Conservation (phyloP, 2,329 filamentous ascomycete genomes). For the Tricladium varicosporioides region DNA sequence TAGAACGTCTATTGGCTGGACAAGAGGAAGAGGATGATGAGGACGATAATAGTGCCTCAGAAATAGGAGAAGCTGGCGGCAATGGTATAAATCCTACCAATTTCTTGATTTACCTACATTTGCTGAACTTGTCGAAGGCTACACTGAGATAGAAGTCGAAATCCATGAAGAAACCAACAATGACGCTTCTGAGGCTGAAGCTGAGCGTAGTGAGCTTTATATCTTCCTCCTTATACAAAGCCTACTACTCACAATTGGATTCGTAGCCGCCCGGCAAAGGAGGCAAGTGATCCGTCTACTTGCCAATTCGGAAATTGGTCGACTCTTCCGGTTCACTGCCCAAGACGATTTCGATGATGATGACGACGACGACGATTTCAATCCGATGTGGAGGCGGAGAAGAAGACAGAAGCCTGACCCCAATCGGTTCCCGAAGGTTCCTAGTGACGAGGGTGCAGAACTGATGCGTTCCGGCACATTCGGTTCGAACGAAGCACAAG, state of each 20-base stretch:
- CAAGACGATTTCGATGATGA: conserved; percentile 19
- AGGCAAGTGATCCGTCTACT: conserved; percentile 25
- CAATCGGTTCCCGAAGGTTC: conserved; percentile 75
- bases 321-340: conserved; percentile 20
- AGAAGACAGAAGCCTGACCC: conserved; percentile 45
- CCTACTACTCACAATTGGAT: conserved; percentile 29
- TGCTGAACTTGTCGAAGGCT: background rate
- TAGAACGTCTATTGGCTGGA: conserved; percentile 9
- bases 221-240: conserved; percentile 23
- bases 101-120: background rate
- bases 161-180: conserved; percentile 41
- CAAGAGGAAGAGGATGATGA: conserved; percentile 13
- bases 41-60: conserved; percentile 10
- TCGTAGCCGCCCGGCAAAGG: conserved; percentile 23
- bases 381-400: conserved; percentile 44
- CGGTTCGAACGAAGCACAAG: conserved; percentile 61
- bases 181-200: conserved; percentile 18
- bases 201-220: conserved; percentile 34
- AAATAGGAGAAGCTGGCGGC: too few relatives aligned
- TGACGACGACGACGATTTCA: conserved; percentile 23
- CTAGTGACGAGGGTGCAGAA: conserved; percentile 71
- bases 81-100: background rate
- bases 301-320: conserved; percentile 21
- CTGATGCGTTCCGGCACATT: conserved; percentile 84
- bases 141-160: conserved; percentile 28